Conservation (phyloP, 1,284 basidiomycete genomes). For the Tilletia walkeri region DNA sequence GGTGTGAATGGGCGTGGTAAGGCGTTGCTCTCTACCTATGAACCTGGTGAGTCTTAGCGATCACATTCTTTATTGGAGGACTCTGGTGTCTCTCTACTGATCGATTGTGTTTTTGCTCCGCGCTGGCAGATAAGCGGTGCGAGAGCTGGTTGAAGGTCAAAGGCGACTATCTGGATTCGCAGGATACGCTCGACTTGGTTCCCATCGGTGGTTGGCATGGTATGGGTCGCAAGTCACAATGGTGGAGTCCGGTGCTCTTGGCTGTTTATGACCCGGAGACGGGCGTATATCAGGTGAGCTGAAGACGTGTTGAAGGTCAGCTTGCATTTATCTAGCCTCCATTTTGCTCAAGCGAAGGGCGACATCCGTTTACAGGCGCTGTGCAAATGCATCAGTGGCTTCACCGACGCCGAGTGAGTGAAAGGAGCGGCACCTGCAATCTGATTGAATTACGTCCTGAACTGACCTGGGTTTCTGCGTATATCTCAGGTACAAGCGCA, state of each 20-base stretch:
- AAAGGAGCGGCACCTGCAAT: background rate
- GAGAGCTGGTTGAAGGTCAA: slow-evolving; percentile 62
- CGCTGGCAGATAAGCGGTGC: slow-evolving; percentile 50
- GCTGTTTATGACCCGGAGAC: slow-evolving; percentile 71
- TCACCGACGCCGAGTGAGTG: slow-evolving; percentile 14
- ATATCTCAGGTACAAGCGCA: slow-evolving; percentile 61
- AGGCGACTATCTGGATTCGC: slow-evolving; percentile 65
- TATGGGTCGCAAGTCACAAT: slow-evolving; percentile 82
- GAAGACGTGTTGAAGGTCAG: background rate
- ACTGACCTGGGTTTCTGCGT: background rate
- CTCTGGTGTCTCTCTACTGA: too few relatives aligned
- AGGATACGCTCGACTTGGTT: slow-evolving; percentile 63
- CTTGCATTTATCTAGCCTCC: background rate
- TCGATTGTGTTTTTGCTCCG: background rate
- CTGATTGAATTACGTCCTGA: too few relatives aligned
- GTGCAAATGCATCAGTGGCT: slow-evolving; percentile 67
- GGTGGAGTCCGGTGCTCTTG: slow-evolving; percentile 89
- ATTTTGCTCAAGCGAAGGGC: background rate
- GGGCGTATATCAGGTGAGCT: slow-evolving; percentile 65
- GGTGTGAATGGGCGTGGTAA: slow-evolving; percentile 61
- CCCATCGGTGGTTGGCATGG: slow-evolving; percentile 74
- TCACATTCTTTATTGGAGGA: background rate
- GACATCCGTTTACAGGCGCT: slow-evolving; percentile 65
- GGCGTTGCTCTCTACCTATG: slow-evolving; percentile 80
- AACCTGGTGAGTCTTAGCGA: slow-evolving; percentile 60